Conservation (phyloP, 148 eudicot species). For the Limonium bicolor region DNA sequence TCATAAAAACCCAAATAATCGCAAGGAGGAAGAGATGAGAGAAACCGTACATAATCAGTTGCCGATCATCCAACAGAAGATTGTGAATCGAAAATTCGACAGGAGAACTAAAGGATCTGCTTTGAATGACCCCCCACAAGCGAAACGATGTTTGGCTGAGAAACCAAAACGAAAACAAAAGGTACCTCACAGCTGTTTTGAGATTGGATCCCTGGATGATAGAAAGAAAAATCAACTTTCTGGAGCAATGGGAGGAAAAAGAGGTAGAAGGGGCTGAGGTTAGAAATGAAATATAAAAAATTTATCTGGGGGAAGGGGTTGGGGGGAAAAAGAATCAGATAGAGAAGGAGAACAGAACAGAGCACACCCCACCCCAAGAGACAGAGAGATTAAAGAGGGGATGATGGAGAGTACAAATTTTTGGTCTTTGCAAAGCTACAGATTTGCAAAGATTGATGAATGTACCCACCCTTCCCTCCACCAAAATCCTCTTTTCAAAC, state of each 20-base stretch:
- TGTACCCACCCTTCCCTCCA: background rate
- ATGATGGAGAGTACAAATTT: background rate
- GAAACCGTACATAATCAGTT: slow-evolving; percentile 2
- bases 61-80: slow-evolving; percentile 2
- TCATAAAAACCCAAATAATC: background rate
- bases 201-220: background rate
- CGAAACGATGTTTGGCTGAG: background rate
- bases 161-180: background rate
- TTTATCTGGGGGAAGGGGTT: too few relatives aligned
- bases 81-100: slow-evolving; percentile 1
- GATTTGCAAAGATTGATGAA: background rate
- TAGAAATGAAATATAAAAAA: too few relatives aligned
- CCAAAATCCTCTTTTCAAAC: background rate
- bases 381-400: slow-evolving; percentile 1
- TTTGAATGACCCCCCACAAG: background rate
- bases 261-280: slow-evolving; percentile 1
- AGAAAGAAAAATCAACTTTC: background rate
- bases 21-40: background rate
- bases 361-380: slow-evolving; percentile 6
- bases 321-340: background rate
- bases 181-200: background rate
- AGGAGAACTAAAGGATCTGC: background rate
- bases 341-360: slow-evolving; percentile 1
- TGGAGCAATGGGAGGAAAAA: slow-evolving; percentile 2
- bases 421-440: background rate